Base-by-base conservation (phyloP, 169 alveolate genomes). In the Babesia bovis region DNA sequence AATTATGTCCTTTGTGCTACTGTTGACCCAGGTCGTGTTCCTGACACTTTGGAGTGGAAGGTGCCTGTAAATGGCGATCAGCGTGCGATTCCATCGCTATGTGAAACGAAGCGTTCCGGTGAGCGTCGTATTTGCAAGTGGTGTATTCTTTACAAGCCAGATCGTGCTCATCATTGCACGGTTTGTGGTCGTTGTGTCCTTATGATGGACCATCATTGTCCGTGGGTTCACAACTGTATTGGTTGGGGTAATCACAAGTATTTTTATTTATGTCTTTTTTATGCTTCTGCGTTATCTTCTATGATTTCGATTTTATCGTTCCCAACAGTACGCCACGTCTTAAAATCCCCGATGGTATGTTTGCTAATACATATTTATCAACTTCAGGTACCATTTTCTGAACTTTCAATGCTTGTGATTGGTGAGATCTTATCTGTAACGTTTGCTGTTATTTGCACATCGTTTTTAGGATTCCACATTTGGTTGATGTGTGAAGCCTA, bases 171-270 rank as follows among this genome's bases (percentile, higher is more conserved):
- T 58, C 95, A 85, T 72, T 83, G 87, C 68, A 84, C 95, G 6
- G 91, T 85, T n/a, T 90, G 96, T 49, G 83, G 91, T 23, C 75
- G 70, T 19, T 93, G 97, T 53, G 94, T 93, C 38, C 77, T 93
- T 45, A 92, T 89, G 79, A 93, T 93, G 97, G 97, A 93, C 84
- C 97, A 93, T 49, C 97, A 93, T 74, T 93, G 97, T 53, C 97
- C 96, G 19, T 93, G 97, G 97, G 91, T 90, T 58, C 82, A 84
- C 83, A 91, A 93, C 63, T 92, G 96, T 63, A 93, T 93, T 33
- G 97, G 97, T 30, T 93, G 90, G 90, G 88, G 85, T 0, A 93
- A 93, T 76, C 94, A 93, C 84, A 92, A 92, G 79, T 92, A 87
- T 53, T 91, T 93, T 76, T 82, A 85, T 81, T 84, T 93, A 28